Evolutionary conservation across 2,329 filamentous ascomycete genomes (phyloP), one percentile per base, ranked within the genome.

Genomic region (Hypoxylon sp.): DNA sequence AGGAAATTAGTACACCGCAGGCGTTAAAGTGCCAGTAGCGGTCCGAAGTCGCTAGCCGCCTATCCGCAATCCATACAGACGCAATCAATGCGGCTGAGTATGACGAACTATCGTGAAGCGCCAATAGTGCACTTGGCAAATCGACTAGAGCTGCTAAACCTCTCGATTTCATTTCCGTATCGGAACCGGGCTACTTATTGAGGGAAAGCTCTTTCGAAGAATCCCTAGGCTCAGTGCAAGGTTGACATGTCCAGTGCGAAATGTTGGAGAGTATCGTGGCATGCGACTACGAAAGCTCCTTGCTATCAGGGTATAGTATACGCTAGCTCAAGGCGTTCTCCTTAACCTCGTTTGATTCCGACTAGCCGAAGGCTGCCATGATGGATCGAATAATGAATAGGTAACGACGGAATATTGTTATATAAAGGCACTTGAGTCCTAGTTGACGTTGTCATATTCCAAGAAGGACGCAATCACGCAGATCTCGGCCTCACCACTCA

Each of bases 41-140:
- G 20, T 2, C 40, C 40, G 17, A 11, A 44, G 10, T 22, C 20
- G 3, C 17, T 2, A 7, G 13, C 4, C 10, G 3, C 31, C 37
- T 25, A 31, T 55, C 35, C n/a, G 25, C 4, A 33, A 33, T 17
- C 8, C n/a, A 31, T 14, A 10, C 3, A 31, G 14, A 25, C 25
- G 49, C 53, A 31, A 40, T 25, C 13, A 6, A 22, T 46, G 55
- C 56, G 50, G 50, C 56, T 56, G 40, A 44, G 30, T 35, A 30
- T 25, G 8, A 25, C 7, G 40, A 44, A 46, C n/a, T 35, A 33
- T 35, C 8, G 31, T 50, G 20, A 30, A 30, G 17, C 3, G 27
- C 37, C 31, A 55, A 61, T 64, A 64, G 65, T 48, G 33, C 8
- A 37, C 42, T 64, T 55, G 14, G 60, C 64, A n/a, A 59, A 55